Conservation (phyloP, 2,329 filamentous ascomycete species). For the Coleophoma eucalyptorum region DNA sequence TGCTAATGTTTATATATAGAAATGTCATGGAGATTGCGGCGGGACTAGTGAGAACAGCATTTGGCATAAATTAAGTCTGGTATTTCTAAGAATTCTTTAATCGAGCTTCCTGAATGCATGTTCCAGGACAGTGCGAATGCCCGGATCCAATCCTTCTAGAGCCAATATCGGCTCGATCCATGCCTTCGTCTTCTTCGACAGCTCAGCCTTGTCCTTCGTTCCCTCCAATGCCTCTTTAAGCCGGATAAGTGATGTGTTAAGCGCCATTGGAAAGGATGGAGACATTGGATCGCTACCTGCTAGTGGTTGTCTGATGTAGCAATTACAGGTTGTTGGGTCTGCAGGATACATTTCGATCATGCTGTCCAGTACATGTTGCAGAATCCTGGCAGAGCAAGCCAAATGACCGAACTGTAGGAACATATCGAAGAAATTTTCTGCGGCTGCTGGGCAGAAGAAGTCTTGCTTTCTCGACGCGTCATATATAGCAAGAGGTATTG, state of each 20-base stretch:
- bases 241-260: slow-evolving; percentile 61
- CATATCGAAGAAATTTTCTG: slow-evolving; percentile 76
- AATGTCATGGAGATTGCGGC: too few species aligned
- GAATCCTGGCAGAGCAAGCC: slow-evolving; percentile 60
- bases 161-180: slow-evolving; percentile 54
- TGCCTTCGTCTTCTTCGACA: slow-evolving; percentile 43
- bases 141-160: slow-evolving; percentile 48
- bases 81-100: not conserved
- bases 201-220: slow-evolving; percentile 37
- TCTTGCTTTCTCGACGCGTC: slow-evolving; percentile 79
- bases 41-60: too few species aligned
- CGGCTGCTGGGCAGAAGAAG: slow-evolving; percentile 61
- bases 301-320: slow-evolving; percentile 68
- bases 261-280: slow-evolving; percentile 67
- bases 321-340: slow-evolving; percentile 62
- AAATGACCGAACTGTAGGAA: slow-evolving; percentile 67
- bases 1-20: too few species aligned
- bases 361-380: slow-evolving; percentile 68
- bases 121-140: slow-evolving; percentile 50
- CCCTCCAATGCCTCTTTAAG: slow-evolving; percentile 50
- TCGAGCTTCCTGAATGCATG: slow-evolving; percentile 32
- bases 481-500: slow-evolving; percentile 89
- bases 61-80: too few species aligned
- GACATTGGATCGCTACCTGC: slow-evolving; percentile 60
- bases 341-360: slow-evolving; percentile 58